Evolutionary conservation across 371 early-diverging fungal genomes (phyloP).

Genomic region (Mucor ambiguus): DNA sequence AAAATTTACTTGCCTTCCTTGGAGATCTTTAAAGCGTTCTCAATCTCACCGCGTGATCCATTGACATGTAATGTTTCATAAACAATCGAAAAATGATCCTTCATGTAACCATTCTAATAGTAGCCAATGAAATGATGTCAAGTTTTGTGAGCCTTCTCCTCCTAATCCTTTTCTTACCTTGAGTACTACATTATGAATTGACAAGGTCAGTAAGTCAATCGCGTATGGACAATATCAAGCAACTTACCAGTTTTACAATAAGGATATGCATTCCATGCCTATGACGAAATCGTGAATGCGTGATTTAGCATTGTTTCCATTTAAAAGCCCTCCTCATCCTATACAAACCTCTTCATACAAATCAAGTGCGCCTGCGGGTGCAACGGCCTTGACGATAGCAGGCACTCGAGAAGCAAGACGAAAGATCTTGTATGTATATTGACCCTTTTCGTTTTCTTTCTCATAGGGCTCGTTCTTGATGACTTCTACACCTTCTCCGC

Average conservation of each 20-base stretch:
- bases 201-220: not conserved
- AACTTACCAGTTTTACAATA: conserved; percentile 75
- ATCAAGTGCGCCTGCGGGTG: conserved; percentile 65
- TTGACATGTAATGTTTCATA: conserved; percentile 76
- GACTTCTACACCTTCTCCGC: conserved; percentile 77
- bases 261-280: conserved; percentile 87
- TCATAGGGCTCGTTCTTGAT: conserved; percentile 73
- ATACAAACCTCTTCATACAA: conserved; percentile 59
- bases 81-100: conserved; percentile 70
- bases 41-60: conserved; percentile 70
- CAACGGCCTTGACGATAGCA: conserved; percentile 50
- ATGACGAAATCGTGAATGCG: conserved; percentile 3
- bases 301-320: not conserved
- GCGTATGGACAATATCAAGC: not conserved
- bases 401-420: conserved; percentile 63
- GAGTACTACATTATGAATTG: conserved; percentile 12
- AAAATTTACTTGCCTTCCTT: conserved; percentile 13
- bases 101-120: conserved; percentile 66
- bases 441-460: conserved; percentile 62
- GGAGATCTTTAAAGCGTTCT: conserved; percentile 57
- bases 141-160: not conserved
- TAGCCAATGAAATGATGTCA: not conserved
- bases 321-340: conserved; percentile 1
- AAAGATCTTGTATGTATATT: conserved; percentile 76
- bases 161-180: conserved; percentile 11